These are phyloP conservation scores for Phytophthora tentaculata DNA, from an alignment of 352 stramenopile genomes.

Conservation along the genomic window DNA sequence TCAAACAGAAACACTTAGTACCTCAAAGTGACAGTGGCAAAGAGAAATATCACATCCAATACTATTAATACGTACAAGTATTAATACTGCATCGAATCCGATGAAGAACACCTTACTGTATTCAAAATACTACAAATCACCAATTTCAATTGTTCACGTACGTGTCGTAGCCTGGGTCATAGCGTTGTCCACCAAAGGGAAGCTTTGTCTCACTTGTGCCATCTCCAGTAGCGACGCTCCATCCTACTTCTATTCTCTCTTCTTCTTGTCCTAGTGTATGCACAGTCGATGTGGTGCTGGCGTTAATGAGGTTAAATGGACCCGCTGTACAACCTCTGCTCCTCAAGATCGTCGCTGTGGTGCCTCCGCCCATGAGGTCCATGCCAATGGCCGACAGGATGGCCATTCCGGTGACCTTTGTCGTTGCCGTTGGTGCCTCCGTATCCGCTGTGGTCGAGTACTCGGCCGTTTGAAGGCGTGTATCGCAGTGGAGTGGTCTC, in stretches of 20 bases:
- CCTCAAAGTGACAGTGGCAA: too few species aligned
- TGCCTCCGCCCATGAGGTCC: slow-evolving; percentile 30
- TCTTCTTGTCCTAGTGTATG: slow-evolving; percentile 30
- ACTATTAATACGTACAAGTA: too few species aligned
- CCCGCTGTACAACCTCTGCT: slow-evolving; percentile 38
- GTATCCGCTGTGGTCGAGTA: slow-evolving; percentile 25
- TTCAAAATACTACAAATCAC: slow-evolving; percentile 28
- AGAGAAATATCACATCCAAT: too few species aligned
- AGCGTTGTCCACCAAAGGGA: neutral
- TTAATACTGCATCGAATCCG: too few species aligned
- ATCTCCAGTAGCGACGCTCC: slow-evolving; percentile 17
- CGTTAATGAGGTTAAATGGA: slow-evolving; percentile 27
- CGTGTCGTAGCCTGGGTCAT: slow-evolving; percentile 10
- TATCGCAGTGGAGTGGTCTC: slow-evolving; percentile 50
- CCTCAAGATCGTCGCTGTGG: slow-evolving; percentile 28
- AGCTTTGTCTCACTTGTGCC: neutral
- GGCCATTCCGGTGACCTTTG: slow-evolving; percentile 18
- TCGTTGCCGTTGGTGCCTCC: slow-evolving; percentile 22
- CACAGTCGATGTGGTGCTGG: too few species aligned
- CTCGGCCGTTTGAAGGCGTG: slow-evolving; percentile 30
- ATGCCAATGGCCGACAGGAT: slow-evolving; percentile 29
- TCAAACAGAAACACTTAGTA: too few species aligned
- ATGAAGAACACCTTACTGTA: neutral
- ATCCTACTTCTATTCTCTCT: slow-evolving; percentile 36
- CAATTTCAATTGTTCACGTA: slow-evolving; percentile 36